Conservation (phyloP, 208 protist genomes). For the Leishmania guyanensis region DNA sequence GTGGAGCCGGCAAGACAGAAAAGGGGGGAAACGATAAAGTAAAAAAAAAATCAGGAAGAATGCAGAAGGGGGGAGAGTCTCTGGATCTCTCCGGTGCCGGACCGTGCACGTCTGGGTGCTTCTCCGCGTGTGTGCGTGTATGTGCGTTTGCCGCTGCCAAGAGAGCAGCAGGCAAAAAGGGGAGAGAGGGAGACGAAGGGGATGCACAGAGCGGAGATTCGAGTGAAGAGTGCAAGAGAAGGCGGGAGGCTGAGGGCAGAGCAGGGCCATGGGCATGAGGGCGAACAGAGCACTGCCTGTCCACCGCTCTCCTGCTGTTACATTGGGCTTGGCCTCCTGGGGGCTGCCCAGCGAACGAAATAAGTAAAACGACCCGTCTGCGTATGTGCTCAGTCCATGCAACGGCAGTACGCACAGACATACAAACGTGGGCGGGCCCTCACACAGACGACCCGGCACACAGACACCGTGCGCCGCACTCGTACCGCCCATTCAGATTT, state of each 20-base stretch:
- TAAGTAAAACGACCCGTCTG: neutral
- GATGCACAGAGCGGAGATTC: neutral
- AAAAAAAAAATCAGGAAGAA: too few species aligned
- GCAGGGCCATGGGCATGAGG: neutral
- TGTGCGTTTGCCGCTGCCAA: slow-evolving; percentile 71
- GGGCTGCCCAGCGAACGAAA: neutral
- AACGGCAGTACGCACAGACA: neutral
- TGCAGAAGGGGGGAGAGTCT: too few species aligned
- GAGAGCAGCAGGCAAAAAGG: neutral
- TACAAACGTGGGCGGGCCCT: neutral
- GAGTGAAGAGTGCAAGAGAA: neutral
- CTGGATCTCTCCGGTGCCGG: too few species aligned
- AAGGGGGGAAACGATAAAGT: too few species aligned
- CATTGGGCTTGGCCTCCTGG: neutral
- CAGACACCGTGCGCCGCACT: neutral
- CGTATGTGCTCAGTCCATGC: neutral
- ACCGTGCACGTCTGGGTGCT: too few species aligned
- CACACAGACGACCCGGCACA: neutral
- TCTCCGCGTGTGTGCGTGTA: neutral
- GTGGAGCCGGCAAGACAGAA: neutral
- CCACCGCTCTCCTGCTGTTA: neutral
- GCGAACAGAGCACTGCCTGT: neutral
- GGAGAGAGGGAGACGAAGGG: neutral
- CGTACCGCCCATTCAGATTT: too few species aligned
- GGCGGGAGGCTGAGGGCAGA: neutral